Percentiles rank a stretch among this genome's conserved stretches.
Evolutionary conservation across 495 filamentous ascomycete genomes (phyloP).

Genomic region (Ramalina peruviana): DNA sequence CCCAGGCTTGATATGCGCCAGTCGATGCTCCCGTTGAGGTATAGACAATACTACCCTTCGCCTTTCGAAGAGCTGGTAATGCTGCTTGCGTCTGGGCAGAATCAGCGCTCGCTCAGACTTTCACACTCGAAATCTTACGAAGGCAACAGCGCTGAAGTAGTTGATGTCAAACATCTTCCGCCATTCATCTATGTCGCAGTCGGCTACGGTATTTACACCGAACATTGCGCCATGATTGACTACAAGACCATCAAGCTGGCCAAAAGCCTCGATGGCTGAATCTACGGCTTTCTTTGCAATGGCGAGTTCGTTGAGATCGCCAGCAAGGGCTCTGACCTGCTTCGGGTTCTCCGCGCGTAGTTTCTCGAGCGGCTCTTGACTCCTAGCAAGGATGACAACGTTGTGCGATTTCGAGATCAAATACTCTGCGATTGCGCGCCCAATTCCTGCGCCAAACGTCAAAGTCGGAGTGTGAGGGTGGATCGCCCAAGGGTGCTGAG

Average conservation of each 20-base stretch:
- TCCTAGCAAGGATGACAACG: constrained; percentile 65
- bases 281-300: constrained; percentile 48
- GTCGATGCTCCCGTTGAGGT: constrained; percentile 63
- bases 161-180: constrained; percentile 66
- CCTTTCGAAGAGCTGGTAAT: constrained; percentile 54
- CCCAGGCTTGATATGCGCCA: constrained; percentile 60
- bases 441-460: constrained; percentile 49
- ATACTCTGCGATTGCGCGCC: constrained; percentile 59
- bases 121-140: constrained; percentile 39
- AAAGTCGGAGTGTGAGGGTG: background rate
- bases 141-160: constrained; percentile 62
- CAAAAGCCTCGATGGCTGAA: constrained; percentile 48
- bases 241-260: constrained; percentile 65
- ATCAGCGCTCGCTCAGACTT: constrained; percentile 6
- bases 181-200: constrained; percentile 57
- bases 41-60: constrained; percentile 57
- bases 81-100: constrained; percentile 50
- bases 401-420: constrained; percentile 55
- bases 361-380: constrained; percentile 45
- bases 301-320: constrained; percentile 57
- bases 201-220: constrained; percentile 58
- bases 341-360: constrained; percentile 49
- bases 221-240: constrained; percentile 77
- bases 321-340: constrained; percentile 57
- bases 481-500: background rate